These are phyloP conservation scores for Cercophora sp. DNA, from an alignment of 495 filamentous ascomycete species.

Conservation along the genomic window DNA sequence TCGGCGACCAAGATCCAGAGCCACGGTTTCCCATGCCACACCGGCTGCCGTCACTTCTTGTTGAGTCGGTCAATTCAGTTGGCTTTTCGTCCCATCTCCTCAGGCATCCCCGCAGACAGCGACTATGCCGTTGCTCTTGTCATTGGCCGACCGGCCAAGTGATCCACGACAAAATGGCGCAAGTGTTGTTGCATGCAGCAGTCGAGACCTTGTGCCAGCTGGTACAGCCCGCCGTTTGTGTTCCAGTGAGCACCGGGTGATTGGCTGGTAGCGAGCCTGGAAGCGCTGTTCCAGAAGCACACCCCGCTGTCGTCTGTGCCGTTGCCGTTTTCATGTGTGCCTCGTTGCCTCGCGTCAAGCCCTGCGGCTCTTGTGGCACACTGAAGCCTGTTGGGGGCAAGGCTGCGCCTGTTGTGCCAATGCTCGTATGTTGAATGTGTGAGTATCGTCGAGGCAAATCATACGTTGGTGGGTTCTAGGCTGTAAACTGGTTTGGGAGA, in stretches of 20 bases:
- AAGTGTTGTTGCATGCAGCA: constrained; percentile 13
- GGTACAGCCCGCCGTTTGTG: no score
- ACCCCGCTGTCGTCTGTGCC: not conserved
- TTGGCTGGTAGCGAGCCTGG: not conserved
- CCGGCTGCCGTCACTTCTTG: no score
- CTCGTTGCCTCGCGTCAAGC: not conserved
- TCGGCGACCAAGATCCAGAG: no score
- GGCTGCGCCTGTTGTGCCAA: no score
- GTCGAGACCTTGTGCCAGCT: no score
- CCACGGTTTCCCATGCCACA: no score
- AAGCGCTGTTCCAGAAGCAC: constrained; percentile 1
- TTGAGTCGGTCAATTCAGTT: constrained; percentile 3
- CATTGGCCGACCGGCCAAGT: no score
- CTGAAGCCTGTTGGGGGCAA: not conserved
- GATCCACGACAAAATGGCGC: constrained; percentile 15
- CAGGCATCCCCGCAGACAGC: constrained; percentile 11
- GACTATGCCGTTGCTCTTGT: no score
- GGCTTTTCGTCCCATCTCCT: not conserved
- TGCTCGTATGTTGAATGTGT: no score
- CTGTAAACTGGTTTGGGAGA: no score
- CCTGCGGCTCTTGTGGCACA: not conserved
- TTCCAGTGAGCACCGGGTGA: not conserved
- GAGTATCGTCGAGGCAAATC: no score
- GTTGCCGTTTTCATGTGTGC: not conserved
- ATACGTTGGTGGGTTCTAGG: no score